These are phyloP conservation scores for Colletotrichum sp. DNA, from an alignment of 2,329 filamentous ascomycete genomes.

Conservation along the genomic window DNA sequence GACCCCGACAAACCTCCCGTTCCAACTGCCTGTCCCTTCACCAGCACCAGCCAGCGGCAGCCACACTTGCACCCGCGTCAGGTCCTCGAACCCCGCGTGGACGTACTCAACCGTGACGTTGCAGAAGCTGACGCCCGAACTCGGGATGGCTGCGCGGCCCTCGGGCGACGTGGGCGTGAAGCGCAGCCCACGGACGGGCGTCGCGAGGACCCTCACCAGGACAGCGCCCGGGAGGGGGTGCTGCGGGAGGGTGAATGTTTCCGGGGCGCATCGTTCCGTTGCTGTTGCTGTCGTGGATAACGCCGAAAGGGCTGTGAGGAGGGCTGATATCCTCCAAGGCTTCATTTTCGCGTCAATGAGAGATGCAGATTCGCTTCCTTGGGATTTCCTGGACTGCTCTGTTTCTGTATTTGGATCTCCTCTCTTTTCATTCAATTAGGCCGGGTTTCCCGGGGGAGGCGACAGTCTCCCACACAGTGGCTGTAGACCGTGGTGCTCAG, in stretches of 20 bases:
- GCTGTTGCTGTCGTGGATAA: not conserved
- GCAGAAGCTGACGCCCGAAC: constrained; percentile 27
- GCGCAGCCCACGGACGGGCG: not conserved
- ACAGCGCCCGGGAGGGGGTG: not conserved
- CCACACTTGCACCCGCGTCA: constrained; percentile 30
- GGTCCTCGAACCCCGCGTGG: constrained; percentile 28
- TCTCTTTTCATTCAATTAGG: not conserved
- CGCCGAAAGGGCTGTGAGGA: not conserved
- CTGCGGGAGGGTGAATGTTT: not conserved
- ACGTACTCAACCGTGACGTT: constrained; percentile 29
- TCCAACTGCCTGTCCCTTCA: constrained; percentile 26
- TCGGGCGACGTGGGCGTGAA: constrained; percentile 7
- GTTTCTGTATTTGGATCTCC: not conserved
- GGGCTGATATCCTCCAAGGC: not conserved
- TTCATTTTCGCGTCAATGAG: not conserved
- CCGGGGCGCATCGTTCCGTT: not conserved
- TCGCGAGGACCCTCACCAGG: not conserved
- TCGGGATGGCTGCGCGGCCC: constrained; percentile 17
- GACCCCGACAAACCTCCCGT: constrained; percentile 32
- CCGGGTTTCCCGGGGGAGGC: not conserved
- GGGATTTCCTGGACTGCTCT: not conserved
- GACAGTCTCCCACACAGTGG: not conserved
- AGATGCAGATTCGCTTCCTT: fast-evolving
- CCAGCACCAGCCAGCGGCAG: constrained; percentile 19
- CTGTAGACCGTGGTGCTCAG: no score